Evolutionary conservation across 192 early-diverging fungal genomes (phyloP), one percentile per base, ranked within the genome.

Genomic region (Glomus cerebriforme): DNA sequence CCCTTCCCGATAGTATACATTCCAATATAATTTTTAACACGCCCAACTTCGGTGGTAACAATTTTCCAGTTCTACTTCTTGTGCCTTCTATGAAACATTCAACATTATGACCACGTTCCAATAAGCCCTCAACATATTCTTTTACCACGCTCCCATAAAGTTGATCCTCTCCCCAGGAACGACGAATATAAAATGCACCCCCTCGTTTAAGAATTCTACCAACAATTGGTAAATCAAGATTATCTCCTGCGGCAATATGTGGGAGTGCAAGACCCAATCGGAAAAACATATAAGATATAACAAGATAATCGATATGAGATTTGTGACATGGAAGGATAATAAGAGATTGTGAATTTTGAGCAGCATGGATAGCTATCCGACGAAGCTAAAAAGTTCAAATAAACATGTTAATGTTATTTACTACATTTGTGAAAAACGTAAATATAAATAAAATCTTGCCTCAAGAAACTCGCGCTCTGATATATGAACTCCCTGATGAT

Each of bases 61-160:
- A 80, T 75, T 96, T 96, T 75, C 94, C 94, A 35, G 91, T 91
- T 73, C 94, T 89, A 75, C 88, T 90, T 22, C 94, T 89, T 3
- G 94, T 96, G 7, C 94, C 94, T 83, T 96, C 94, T 8, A 94
- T 88, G 79, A 96, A 96, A 37, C 89, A 92, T 81, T 95, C 93
- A 67, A 96, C 81, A 79, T 95, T 95, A 82, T 92, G 90, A 54
- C 94, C 94, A 47, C 88, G 85, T n/a, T 85, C 70, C 60, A 95
- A 77, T 7, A 96, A 84, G 45, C 87, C 87, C 71, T 91, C 90
- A 2, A 94, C 88, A 76, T 96, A 96, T 64, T 94, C 92, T 60
- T 89, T 86, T 73, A 95, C 89, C 59, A 96, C 88, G 31, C 84
- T 85, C 7, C 83, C 89, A 79, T 96, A 96, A 62, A 96, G 73